Evolutionary conservation across 805 yeast genomes (phyloP).

Genomic region (Wickerhamomyces bovis): DNA sequence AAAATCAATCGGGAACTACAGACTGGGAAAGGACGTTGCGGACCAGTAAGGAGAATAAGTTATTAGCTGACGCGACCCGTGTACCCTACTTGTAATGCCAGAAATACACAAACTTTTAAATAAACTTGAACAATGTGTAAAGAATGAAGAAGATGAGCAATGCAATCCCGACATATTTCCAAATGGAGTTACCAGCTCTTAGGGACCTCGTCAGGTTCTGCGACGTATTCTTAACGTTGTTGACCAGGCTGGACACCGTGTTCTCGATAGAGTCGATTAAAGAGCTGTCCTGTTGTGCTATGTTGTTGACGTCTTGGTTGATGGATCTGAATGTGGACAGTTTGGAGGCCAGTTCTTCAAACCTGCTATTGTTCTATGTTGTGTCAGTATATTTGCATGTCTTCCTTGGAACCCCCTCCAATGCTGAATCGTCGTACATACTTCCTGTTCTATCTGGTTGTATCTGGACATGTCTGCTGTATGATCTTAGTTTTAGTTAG

Average conservation of each 20-base stretch:
- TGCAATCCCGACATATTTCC: constrained; percentile 54
- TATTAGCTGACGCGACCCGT: too few relatives aligned
- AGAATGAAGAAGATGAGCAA: constrained; percentile 48
- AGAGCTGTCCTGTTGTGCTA: constrained; percentile 50
- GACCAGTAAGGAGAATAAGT: constrained; percentile 16
- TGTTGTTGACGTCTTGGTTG: constrained; percentile 61
- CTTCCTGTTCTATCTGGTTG: constrained; percentile 25
- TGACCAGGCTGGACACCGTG: constrained; percentile 43
- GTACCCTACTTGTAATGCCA: neutral
- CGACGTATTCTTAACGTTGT: constrained; percentile 47
- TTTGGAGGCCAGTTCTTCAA: constrained; percentile 60
- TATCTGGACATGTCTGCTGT: constrained; percentile 20
- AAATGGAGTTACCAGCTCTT: constrained; percentile 50
- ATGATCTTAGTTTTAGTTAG: neutral
- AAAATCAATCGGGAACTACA: constrained; percentile 81
- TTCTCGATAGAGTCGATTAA: constrained; percentile 38
- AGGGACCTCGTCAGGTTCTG: constrained; percentile 48
- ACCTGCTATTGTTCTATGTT: constrained; percentile 51
- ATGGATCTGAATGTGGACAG: constrained; percentile 57
- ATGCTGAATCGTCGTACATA: constrained; percentile 2
- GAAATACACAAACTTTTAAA: constrained; percentile 15
- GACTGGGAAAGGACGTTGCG: constrained; percentile 76
- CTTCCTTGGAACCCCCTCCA: neutral
- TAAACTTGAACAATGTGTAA: constrained; percentile 47
- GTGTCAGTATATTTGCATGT: too few relatives aligned